phyloP scores from a whole-genome alignment of 1,139 yeast species.

The Yamadazyma pseudoaaseri region DNA sequence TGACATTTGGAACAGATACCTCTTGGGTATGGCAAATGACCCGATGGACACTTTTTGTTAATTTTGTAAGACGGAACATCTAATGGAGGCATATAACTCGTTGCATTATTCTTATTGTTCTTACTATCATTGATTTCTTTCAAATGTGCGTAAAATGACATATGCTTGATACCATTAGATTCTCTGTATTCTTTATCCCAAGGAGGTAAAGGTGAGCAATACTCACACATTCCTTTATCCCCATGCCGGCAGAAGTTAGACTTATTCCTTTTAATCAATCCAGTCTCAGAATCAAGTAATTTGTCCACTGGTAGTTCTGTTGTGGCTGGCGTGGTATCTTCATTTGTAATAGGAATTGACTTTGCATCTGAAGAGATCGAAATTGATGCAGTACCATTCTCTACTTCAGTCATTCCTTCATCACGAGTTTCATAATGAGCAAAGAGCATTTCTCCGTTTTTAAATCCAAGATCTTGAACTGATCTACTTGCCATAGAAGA shows the following conservation, averaged over 20 bases:
- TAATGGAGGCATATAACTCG: conserved; percentile 78
- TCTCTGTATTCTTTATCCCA: conserved; percentile 81
- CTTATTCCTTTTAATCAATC: conserved; percentile 65
- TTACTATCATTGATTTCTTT: conserved; percentile 69
- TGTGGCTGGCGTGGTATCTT: conserved; percentile 9
- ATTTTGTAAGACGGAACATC: conserved; percentile 70
- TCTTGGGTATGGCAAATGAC: conserved; percentile 90
- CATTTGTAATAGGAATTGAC: conserved; percentile 5
- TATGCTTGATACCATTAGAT: conserved; percentile 79
- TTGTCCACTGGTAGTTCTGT: conserved; percentile 63
- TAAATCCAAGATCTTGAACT: conserved; percentile 52
- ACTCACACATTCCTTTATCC: conserved; percentile 96
- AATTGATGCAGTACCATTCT: conserved; percentile 13
- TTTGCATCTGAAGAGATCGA: conserved; percentile 6
- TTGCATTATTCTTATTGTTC: conserved; percentile 58
- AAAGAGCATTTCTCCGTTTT: conserved; percentile 84
- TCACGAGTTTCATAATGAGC: conserved; percentile 42
- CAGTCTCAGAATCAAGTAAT: conserved; percentile 63
- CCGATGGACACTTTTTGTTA: conserved; percentile 63
- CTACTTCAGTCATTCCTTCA: conserved; percentile 9
- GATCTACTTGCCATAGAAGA: conserved; percentile 43
- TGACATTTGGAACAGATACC: conserved; percentile 98
- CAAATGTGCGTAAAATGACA: conserved; percentile 81
- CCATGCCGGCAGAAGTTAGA: conserved; percentile 81
- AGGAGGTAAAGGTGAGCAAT: conserved; percentile 94